phyloP scores from a whole-genome alignment of 148 eudicot genomes.

The Polygonum maritimum region DNA sequence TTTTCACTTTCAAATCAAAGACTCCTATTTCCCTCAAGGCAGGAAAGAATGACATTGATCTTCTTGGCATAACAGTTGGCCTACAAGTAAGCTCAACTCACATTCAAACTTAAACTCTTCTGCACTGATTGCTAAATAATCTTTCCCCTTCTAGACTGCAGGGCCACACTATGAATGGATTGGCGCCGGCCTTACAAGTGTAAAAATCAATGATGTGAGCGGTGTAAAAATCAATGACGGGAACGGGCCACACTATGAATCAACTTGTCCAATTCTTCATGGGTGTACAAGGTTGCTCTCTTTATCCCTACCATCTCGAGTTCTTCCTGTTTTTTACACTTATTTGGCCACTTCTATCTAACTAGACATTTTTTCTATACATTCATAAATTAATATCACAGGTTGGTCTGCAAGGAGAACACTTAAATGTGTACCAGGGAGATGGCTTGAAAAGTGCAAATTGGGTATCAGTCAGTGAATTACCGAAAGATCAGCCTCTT shows the following conservation, averaged over 20 bases:
- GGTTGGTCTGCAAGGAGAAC: conserved; percentile 89
- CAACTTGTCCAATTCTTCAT: conserved; percentile 45
- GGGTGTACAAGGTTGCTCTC: conserved; percentile 70
- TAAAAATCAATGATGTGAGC: conserved; percentile 48
- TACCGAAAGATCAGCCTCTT: conserved; percentile 65
- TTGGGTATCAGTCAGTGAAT: conserved; percentile 49
- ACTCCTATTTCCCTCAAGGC: conserved; percentile 61
- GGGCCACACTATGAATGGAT: conserved; percentile 91
- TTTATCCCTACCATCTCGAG: not conserved
- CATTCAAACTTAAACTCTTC: not conserved
- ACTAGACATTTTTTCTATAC: not conserved
- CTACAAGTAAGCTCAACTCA: conserved; percentile 46
- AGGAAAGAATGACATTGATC: conserved; percentile 88
- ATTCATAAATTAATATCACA: conserved; percentile 13
- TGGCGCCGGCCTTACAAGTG: conserved; percentile 84
- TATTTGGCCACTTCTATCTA: not conserved
- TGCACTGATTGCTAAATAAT: not conserved
- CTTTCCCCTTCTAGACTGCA: conserved; percentile 48
- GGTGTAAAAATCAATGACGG: too few species aligned
- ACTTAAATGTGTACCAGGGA: conserved; percentile 43
- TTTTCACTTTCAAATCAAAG: conserved; percentile 38
- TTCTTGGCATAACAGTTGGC: conserved; percentile 92
- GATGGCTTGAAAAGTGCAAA: conserved; percentile 36
- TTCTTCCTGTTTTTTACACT: not conserved
- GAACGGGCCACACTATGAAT: too few species aligned